phyloP scores from a whole-genome alignment of 805 yeast species.

The Candida lessepsii region DNA sequence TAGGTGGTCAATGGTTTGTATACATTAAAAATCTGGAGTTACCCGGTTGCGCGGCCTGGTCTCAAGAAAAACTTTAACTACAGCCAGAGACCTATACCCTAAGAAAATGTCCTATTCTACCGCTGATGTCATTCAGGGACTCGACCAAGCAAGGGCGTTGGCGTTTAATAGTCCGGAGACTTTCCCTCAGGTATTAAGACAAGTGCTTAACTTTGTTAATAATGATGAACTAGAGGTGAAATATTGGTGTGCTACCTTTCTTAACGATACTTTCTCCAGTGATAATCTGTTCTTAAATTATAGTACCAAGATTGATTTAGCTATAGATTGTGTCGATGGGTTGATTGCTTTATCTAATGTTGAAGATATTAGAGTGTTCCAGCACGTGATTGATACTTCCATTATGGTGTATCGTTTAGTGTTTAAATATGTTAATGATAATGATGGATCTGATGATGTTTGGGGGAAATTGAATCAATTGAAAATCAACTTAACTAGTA shows the following conservation, averaged over 20 bases:
- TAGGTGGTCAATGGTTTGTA: no score
- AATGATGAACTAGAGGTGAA: constrained; percentile 36
- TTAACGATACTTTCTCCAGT: constrained; percentile 36
- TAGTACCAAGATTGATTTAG: constrained; percentile 36
- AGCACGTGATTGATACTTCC: constrained; percentile 33
- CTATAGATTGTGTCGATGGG: constrained; percentile 39
- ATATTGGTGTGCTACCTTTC: constrained; percentile 41
- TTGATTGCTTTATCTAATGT: constrained; percentile 27
- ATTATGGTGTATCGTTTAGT: constrained; percentile 43
- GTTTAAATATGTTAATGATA: constrained; percentile 45
- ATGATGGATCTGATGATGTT: constrained; percentile 40
- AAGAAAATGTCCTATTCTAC: constrained; percentile 13
- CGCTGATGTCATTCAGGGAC: constrained; percentile 26
- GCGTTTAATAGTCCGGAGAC: constrained; percentile 30
- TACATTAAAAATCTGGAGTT: not conserved
- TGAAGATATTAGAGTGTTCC: constrained; percentile 30
- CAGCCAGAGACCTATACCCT: not conserved
- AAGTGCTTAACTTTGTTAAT: constrained; percentile 35
- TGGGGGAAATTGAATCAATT: constrained; percentile 61
- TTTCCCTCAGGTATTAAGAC: constrained; percentile 45
- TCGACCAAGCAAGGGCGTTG: constrained; percentile 37
- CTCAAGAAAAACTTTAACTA: no score
- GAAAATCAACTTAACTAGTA: constrained; percentile 56
- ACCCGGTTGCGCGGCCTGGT: constrained; percentile 1
- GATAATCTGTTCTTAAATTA: constrained; percentile 23